phyloP scores from a whole-genome alignment of 2,329 filamentous ascomycete genomes.

The Cephalotrichum gorgonifer region DNA sequence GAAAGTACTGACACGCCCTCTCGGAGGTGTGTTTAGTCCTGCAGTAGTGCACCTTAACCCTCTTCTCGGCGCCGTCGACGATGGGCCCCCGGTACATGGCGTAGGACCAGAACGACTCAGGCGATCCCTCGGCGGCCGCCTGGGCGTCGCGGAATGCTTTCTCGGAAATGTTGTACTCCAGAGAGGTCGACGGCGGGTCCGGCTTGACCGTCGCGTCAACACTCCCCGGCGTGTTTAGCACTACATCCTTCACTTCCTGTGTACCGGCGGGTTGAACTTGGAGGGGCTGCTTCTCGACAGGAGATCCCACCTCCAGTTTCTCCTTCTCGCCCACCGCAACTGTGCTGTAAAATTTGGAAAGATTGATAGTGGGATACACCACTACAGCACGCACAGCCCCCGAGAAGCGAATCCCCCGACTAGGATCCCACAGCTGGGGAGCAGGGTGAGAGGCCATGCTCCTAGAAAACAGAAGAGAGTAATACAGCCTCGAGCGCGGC shows the following conservation, averaged over 20 bases:
- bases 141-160: constrained; percentile 37
- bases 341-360: not conserved
- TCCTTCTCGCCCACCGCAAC: not conserved
- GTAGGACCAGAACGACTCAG: constrained; percentile 57
- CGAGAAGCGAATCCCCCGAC: constrained; percentile 1
- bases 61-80: constrained; percentile 29
- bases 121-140: constrained; percentile 28
- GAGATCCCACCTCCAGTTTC: not conserved
- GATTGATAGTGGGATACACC: constrained; percentile 1
- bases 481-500: not conserved
- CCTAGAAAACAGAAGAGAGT: not conserved
- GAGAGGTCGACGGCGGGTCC: constrained; percentile 23
- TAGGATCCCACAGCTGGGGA: constrained; percentile 2
- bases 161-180: constrained; percentile 35
- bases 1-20: constrained; percentile 54
- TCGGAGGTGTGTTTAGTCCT: constrained; percentile 58
- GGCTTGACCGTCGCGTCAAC: not conserved
- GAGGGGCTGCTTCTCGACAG: not conserved
- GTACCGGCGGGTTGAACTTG: not conserved
- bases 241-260: constrained; percentile 3
- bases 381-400: not conserved
- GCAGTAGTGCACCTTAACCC: constrained; percentile 70
- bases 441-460: not conserved
- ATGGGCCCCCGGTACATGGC: constrained; percentile 49
- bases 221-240: constrained; percentile 8